A percentile compares a stretch with the other conserved stretches of the same genome.
Conservation (phyloP, 257 asterid genomes). For the Solanum pinnatisectum region DNA sequence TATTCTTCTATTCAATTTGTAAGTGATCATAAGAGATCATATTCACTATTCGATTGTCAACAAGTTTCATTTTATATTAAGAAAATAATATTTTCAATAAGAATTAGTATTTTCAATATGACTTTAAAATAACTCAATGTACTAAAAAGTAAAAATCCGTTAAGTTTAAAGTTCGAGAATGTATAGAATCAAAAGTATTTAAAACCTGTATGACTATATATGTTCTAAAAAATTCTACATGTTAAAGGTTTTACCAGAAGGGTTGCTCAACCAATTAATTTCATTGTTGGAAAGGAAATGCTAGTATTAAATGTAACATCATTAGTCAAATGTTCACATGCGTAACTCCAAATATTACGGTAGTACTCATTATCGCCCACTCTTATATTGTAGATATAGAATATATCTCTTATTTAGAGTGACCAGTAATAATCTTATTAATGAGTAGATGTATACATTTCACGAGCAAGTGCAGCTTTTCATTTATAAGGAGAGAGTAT, state of each 20-base stretch:
- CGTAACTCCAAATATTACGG: background rate
- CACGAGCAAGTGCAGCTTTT: background rate
- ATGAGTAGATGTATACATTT: background rate
- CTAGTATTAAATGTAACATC: background rate
- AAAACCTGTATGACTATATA: too few relatives aligned
- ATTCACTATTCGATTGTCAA: background rate
- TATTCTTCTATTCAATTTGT: background rate
- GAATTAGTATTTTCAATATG: background rate
- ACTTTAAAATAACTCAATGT: too few relatives aligned
- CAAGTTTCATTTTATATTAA: too few relatives aligned
- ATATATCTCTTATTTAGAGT: background rate
- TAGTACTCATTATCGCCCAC: background rate
- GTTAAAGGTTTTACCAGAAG: background rate
- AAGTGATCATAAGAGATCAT: background rate
- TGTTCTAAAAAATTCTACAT: background rate
- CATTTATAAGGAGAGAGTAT: background rate
- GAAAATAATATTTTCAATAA: background rate
- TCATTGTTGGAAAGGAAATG: background rate
- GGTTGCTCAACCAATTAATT: background rate
- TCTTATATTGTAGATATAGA: too few relatives aligned
- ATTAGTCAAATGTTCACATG: background rate
- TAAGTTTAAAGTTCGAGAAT: too few relatives aligned
- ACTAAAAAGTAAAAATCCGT: too few relatives aligned
- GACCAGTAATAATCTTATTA: too few relatives aligned
- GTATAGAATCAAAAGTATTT: too few relatives aligned